Evolutionary conservation across 1,284 basidiomycete genomes (phyloP).

Genomic region (Cystobasidiaceae sp.): DNA sequence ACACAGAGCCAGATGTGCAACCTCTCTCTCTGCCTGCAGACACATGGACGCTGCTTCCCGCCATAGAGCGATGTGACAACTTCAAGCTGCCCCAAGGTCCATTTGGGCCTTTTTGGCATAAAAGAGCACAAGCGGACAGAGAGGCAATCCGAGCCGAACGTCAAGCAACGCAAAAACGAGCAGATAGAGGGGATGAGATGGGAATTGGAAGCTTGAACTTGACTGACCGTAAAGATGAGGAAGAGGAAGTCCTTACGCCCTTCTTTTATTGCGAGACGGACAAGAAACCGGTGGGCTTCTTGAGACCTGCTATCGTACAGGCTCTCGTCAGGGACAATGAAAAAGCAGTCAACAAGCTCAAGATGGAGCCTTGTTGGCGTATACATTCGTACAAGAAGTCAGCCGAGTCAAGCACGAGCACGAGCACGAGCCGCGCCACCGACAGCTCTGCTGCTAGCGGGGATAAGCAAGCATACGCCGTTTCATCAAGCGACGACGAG

Average conservation of each 20-base stretch:
- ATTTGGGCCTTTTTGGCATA: slow-evolving; percentile 27
- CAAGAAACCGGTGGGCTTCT: slow-evolving; percentile 40
- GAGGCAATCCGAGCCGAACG: background rate
- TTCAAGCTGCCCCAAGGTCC: slow-evolving; percentile 33
- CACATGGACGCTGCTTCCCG: slow-evolving; percentile 35
- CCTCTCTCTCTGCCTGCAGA: slow-evolving; percentile 35
- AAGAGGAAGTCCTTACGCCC: slow-evolving; percentile 7
- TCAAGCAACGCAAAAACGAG: too few relatives aligned
- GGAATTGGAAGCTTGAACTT: slow-evolving; percentile 27
- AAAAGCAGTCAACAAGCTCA: slow-evolving; percentile 11
- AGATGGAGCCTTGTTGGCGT: slow-evolving; percentile 29
- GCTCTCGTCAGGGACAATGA: slow-evolving; percentile 33
- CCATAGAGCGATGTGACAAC: slow-evolving; percentile 38
- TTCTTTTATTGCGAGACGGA: slow-evolving; percentile 7
- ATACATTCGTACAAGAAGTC: slow-evolving; percentile 2
- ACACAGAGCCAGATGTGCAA: slow-evolving; percentile 13
- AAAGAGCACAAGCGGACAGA: background rate
- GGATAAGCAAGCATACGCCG: background rate
- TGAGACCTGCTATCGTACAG: slow-evolving; percentile 36
- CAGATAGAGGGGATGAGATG: background rate
- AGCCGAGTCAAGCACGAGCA: too few relatives aligned
- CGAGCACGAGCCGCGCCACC: too few relatives aligned
- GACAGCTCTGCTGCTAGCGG: background rate
- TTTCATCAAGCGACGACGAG: background rate
- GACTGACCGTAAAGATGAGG: too few relatives aligned